A percentile compares a stretch with the other conserved stretches of the same genome.
These are phyloP conservation scores for Geranomyces variabilis DNA, from an alignment of 192 early-diverging fungal genomes.

Conservation along the genomic window DNA sequence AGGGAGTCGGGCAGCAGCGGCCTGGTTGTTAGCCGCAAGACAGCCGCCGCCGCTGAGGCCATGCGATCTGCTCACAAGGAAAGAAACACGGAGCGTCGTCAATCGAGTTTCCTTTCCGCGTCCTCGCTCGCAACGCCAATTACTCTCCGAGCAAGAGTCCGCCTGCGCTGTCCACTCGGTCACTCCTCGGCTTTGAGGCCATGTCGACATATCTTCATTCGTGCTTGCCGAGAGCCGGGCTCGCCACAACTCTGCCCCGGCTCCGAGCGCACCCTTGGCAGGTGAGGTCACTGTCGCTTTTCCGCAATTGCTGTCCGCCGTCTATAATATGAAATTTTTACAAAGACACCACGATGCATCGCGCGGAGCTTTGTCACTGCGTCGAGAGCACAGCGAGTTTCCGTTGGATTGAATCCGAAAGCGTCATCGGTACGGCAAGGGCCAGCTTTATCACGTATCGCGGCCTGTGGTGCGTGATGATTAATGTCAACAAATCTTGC, in stretches of 20 bases:
- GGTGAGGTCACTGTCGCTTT: background rate
- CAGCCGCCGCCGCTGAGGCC: background rate
- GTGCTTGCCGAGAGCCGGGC: background rate
- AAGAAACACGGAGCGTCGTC: no score
- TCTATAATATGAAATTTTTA: background rate
- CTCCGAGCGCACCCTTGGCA: background rate
- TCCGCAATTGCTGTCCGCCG: background rate
- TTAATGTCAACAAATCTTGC: background rate
- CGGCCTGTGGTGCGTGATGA: background rate
- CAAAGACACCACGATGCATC: background rate
- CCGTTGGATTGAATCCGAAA: background rate
- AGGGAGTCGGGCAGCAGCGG: conserved; percentile 21
- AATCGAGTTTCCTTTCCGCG: no score
- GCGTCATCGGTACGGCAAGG: background rate
- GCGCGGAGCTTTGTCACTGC: background rate
- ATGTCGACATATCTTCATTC: background rate
- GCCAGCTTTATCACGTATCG: background rate
- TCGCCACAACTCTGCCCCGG: background rate
- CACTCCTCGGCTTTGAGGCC: background rate
- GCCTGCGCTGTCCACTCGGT: no score
- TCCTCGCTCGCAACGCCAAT: no score
- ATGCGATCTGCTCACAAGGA: background rate
- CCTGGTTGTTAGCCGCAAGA: conserved; percentile 9
- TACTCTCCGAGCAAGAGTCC: no score
- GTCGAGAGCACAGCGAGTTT: no score